Evolutionary conservation across 108 stramenopile genomes (phyloP).

Genomic region (Conticribra weissflogii): DNA sequence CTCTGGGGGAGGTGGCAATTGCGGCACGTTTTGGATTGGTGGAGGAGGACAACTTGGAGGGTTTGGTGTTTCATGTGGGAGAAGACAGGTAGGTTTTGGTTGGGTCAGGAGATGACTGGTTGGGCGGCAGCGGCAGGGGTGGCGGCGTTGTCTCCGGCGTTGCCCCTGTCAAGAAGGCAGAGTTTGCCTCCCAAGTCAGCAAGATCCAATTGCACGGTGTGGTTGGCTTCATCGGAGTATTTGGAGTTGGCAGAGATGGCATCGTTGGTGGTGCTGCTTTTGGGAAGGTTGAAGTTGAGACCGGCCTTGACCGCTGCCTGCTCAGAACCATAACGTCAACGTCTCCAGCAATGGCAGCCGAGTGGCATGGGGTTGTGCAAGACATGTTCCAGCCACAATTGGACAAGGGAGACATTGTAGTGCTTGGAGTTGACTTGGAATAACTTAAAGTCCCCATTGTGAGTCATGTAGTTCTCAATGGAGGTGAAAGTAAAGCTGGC

Average conservation of each 20-base stretch:
- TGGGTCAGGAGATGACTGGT: slow-evolving; percentile 49
- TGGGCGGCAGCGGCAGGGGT: too few species aligned
- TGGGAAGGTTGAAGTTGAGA: slow-evolving; percentile 49
- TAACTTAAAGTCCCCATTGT: slow-evolving; percentile 91
- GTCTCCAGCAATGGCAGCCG: slow-evolving; percentile 74
- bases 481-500: background rate
- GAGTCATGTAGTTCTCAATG: slow-evolving; percentile 78
- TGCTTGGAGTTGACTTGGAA: slow-evolving; percentile 63
- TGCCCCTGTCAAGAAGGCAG: slow-evolving; percentile 50
- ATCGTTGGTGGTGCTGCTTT: too few species aligned
- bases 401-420: slow-evolving; percentile 67
- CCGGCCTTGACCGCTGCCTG: slow-evolving; percentile 83
- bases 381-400: slow-evolving; percentile 67
- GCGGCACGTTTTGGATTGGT: slow-evolving; percentile 32
- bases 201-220: slow-evolving; percentile 47
- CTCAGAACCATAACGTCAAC: slow-evolving; percentile 83
- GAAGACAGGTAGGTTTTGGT: slow-evolving; percentile 25
- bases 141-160: slow-evolving; percentile 18
- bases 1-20: slow-evolving; percentile 22
- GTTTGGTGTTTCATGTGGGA: slow-evolving; percentile 45
- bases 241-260: too few species aligned
- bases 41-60: slow-evolving; percentile 47
- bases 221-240: slow-evolving; percentile 33
- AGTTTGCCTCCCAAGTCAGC: slow-evolving; percentile 56
- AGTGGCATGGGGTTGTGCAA: slow-evolving; percentile 61